phyloP scores from a whole-genome alignment of 257 asterid genomes.

The Datura wrightii region DNA sequence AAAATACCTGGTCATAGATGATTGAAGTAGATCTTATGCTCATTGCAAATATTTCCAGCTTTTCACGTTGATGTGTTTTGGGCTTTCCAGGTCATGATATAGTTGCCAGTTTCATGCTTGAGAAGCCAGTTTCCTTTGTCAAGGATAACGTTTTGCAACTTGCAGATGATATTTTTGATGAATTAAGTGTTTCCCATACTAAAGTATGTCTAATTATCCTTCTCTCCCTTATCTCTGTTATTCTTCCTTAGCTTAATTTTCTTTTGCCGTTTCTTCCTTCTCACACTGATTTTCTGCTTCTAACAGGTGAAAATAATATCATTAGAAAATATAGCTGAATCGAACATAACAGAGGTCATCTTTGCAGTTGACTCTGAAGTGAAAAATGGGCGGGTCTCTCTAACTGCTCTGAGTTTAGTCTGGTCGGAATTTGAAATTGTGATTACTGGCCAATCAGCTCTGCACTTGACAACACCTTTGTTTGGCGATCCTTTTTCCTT shows the following conservation, averaged over 20 bases:
- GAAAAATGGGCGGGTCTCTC: constrained; percentile 33
- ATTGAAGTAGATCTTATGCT: not conserved
- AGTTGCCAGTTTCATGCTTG: constrained; percentile 81
- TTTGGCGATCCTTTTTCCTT: constrained; percentile 81
- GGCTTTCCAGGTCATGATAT: constrained; percentile 72
- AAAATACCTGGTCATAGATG: not conserved
- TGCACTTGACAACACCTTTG: constrained; percentile 63
- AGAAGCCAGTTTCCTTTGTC: constrained; percentile 64
- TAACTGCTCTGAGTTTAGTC: constrained; percentile 45
- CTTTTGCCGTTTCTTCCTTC: constrained; percentile 20
- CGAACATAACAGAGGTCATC: constrained; percentile 44
- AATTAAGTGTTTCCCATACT: constrained; percentile 73
- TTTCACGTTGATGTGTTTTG: constrained; percentile 8
- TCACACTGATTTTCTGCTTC: constrained; percentile 21
- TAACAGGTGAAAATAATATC: constrained; percentile 48
- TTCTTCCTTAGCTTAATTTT: not conserved
- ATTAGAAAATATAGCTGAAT: constrained; percentile 40
- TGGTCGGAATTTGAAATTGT: constrained; percentile 44
- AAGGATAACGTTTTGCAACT: constrained; percentile 65
- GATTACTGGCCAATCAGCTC: constrained; percentile 43
- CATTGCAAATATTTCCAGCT: not conserved
- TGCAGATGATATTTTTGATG: constrained; percentile 74
- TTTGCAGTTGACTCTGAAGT: constrained; percentile 55
- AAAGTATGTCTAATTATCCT: constrained; percentile 53
- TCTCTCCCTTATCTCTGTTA: constrained; percentile 7